Conservation (phyloP, 495 filamentous ascomycete species). For the Penicillium salamii region DNA sequence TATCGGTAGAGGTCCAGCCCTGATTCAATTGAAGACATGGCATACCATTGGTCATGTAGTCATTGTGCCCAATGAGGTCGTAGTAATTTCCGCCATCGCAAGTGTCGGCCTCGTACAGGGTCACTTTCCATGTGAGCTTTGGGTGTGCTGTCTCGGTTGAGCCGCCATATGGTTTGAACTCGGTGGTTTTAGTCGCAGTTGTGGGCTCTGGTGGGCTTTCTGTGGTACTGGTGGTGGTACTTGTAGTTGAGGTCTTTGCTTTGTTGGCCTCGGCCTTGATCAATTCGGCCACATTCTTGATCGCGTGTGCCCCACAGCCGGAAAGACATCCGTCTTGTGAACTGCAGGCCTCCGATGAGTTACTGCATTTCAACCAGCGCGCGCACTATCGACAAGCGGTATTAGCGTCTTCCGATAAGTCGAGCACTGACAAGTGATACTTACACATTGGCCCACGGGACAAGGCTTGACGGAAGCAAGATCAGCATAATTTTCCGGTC, state of each 20-base stretch:
- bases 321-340: background rate
- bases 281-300: too few relatives aligned
- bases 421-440: background rate
- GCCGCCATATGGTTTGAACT: too few relatives aligned
- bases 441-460: constrained; percentile 8
- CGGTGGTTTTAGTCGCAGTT: background rate
- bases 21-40: background rate
- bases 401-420: background rate
- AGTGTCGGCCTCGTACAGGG: background rate
- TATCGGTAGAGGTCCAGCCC: background rate
- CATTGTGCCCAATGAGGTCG: constrained; percentile 9
- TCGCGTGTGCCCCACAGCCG: background rate
- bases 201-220: background rate
- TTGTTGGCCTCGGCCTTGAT: too few relatives aligned
- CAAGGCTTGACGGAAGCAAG: constrained; percentile 18
- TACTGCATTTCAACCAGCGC: constrained; percentile 5
- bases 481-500: constrained; percentile 11
- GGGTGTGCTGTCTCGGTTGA: too few relatives aligned
- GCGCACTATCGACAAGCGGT: background rate
- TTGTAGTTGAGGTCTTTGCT: too few relatives aligned
- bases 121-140: background rate
- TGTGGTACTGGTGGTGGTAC: too few relatives aligned
- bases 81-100: constrained; percentile 1
- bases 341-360: background rate
- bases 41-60: background rate